phyloP scores from a whole-genome alignment of 768 basidiomycete genomes.

The Boletellus sp. region DNA sequence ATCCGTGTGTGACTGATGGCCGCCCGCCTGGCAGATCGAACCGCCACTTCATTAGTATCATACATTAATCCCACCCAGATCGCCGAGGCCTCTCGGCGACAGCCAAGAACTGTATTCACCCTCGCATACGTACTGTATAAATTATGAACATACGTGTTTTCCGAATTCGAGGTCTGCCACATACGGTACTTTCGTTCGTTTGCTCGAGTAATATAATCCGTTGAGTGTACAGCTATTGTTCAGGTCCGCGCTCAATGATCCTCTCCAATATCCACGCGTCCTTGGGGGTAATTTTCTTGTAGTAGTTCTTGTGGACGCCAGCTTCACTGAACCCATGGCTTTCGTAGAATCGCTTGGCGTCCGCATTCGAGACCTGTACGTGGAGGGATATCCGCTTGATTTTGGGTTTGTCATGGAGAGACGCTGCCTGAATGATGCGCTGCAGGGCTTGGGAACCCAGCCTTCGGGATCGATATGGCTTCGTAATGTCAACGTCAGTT shows the following conservation, averaged over 20 bases:
- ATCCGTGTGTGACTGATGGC: slow-evolving; percentile 19
- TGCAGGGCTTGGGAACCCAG: slow-evolving; percentile 73
- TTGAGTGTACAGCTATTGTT: slow-evolving; percentile 22
- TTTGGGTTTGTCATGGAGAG: slow-evolving; percentile 53
- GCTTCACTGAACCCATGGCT: slow-evolving; percentile 74
- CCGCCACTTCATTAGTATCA: slow-evolving; percentile 21
- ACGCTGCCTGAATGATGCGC: slow-evolving; percentile 61
- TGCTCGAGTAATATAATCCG: slow-evolving; percentile 25
- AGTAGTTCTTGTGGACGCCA: slow-evolving; percentile 68
- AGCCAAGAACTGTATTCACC: slow-evolving; percentile 20
- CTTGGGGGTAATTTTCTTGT: slow-evolving; percentile 83
- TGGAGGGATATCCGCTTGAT: slow-evolving; percentile 77
- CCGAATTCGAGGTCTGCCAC: slow-evolving; percentile 11
- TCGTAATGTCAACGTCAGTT: slow-evolving; percentile 13
- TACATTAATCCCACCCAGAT: slow-evolving; percentile 24
- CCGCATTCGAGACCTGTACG: slow-evolving; percentile 78
- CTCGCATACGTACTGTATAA: slow-evolving; percentile 28
- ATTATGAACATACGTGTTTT: slow-evolving; percentile 26
- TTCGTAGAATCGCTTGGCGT: slow-evolving; percentile 81
- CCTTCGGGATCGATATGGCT: slow-evolving; percentile 84
- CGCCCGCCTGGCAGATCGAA: slow-evolving; percentile 15
- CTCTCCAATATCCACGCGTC: slow-evolving; percentile 88
- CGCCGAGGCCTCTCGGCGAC: slow-evolving; percentile 11
- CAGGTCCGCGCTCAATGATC: slow-evolving; percentile 34
- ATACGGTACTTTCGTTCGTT: slow-evolving; percentile 8